Percentiles rank a stretch among this genome's conserved stretches.
Evolutionary conservation across 805 yeast genomes (phyloP).

Genomic region (Teunomyces funiuensis): DNA sequence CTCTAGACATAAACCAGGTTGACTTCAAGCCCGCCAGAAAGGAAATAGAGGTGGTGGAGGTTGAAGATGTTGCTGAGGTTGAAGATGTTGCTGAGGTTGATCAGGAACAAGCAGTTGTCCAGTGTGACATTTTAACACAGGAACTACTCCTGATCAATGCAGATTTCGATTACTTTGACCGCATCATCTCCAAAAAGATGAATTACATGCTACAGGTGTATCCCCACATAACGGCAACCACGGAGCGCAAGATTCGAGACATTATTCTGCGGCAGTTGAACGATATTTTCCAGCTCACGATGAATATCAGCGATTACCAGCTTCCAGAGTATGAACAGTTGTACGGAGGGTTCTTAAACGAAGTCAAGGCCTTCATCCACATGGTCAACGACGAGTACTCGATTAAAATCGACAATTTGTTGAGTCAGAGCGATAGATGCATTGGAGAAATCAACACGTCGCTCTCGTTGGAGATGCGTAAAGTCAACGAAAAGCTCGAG

Average conservation of each 20-base stretch:
- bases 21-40: slow-evolving; percentile 3
- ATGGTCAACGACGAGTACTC: slow-evolving; percentile 46
- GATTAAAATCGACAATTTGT: slow-evolving; percentile 55
- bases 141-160: slow-evolving; percentile 5
- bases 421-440: slow-evolving; percentile 64
- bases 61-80: neutral
- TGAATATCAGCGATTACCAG: slow-evolving; percentile 30
- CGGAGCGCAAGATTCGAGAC: slow-evolving; percentile 15
- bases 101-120: neutral
- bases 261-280: slow-evolving; percentile 18
- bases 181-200: slow-evolving; percentile 12
- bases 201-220: slow-evolving; percentile 21
- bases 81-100: slow-evolving; percentile 1
- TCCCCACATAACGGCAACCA: slow-evolving; percentile 18
- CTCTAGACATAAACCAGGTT: slow-evolving; percentile 6
- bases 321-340: slow-evolving; percentile 36
- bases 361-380: slow-evolving; percentile 34
- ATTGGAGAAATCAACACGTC: slow-evolving; percentile 76
- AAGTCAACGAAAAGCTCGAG: slow-evolving; percentile 50
- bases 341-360: slow-evolving; percentile 33
- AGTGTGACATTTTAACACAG: neutral
- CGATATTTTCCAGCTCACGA: slow-evolving; percentile 16
- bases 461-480: slow-evolving; percentile 58
- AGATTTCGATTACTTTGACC: slow-evolving; percentile 17
- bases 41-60: slow-evolving; percentile 1